phyloP scores from a whole-genome alignment of 306 rosid species.

The Vigna trinervia region DNA sequence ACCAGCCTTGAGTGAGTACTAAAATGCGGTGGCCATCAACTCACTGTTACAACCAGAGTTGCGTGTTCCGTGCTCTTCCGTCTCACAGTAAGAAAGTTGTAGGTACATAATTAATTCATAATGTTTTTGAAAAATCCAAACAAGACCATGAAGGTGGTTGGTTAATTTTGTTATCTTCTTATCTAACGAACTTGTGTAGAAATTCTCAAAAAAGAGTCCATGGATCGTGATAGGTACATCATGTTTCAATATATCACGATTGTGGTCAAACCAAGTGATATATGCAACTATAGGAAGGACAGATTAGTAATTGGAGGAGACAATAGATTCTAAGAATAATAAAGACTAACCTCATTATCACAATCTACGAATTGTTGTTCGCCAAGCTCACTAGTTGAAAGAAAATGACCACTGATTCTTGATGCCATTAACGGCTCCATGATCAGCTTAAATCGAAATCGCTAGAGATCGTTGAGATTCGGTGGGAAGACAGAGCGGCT shows the following conservation, averaged over 20 bases:
- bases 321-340: neutral
- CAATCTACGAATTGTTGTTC: constrained; percentile 93
- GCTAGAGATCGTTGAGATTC: constrained; percentile 49
- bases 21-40: constrained; percentile 78
- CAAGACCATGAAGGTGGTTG: neutral
- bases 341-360: constrained; percentile 76
- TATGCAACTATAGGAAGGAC: neutral
- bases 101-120: neutral
- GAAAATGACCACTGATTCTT: constrained; percentile 70
- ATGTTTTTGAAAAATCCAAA: neutral
- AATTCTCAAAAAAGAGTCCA: neutral
- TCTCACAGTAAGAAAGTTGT: constrained; percentile 71
- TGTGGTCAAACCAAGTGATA: neutral
- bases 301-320: neutral
- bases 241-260: neutral
- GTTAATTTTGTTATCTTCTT: neutral
- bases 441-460: constrained; percentile 88
- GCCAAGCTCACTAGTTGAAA: constrained; percentile 69
- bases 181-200: neutral
- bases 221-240: neutral
- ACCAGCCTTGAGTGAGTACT: constrained; percentile 77
- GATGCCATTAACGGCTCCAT: constrained; percentile 70
- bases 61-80: constrained; percentile 62
- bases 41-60: constrained; percentile 85
- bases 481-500: too few relatives aligned